Evolutionary conservation across 495 filamentous ascomycete genomes (phyloP).

Genomic region (Thozetella sp.): DNA sequence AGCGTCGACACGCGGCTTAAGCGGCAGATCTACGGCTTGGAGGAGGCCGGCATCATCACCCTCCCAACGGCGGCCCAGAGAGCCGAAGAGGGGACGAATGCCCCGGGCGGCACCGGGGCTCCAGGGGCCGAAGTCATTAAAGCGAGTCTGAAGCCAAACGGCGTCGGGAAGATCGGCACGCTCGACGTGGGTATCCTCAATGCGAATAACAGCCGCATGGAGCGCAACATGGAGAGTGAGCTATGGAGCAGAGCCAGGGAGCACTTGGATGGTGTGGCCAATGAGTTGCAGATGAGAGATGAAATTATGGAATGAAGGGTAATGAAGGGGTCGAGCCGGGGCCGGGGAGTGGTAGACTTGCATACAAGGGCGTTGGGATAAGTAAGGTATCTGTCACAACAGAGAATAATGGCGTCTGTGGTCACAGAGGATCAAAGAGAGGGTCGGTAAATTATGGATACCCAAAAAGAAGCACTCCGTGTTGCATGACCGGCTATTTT

Average conservation of each 20-base stretch:
- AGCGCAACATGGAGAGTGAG: conserved; percentile 77
- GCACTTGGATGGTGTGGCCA: conserved; percentile 18
- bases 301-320: conserved; percentile 1
- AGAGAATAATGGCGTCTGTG: conserved; percentile 3
- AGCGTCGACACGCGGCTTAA: conserved; percentile 70
- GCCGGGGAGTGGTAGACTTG: background rate
- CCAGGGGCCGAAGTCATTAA: conserved; percentile 12
- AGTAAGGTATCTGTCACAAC: background rate
- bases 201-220: conserved; percentile 74
- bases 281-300: background rate
- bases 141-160: conserved; percentile 39
- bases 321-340: background rate
- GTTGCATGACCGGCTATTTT: too few relatives aligned
- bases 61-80: conserved; percentile 17
- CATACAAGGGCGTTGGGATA: background rate
- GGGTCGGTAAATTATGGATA: background rate
- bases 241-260: conserved; percentile 64
- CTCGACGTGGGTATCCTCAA: conserved; percentile 87
- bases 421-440: background rate
- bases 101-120: conserved; percentile 9
- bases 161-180: conserved; percentile 58
- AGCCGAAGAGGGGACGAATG: background rate
- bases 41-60: conserved; percentile 75
- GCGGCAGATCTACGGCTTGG: conserved; percentile 78
- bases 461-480: conserved; percentile 5